Evolutionary conservation across 805 yeast species (phyloP).

Genomic region (Komagataella ulmi): DNA sequence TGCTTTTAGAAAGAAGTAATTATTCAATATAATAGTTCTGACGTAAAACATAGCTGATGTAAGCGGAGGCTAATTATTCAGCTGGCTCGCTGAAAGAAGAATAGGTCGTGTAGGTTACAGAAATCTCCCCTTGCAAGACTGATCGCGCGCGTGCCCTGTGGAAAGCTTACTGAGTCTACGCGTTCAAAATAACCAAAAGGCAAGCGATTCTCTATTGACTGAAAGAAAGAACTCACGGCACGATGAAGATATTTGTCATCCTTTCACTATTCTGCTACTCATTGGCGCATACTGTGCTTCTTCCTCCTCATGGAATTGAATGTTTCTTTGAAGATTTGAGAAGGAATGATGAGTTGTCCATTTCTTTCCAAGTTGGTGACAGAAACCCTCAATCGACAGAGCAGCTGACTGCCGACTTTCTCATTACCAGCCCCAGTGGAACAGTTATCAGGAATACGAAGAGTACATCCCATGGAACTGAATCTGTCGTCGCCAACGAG

Average conservation of each 20-base stretch:
- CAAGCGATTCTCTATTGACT: not conserved
- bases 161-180: not conserved
- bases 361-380: slow-evolving; percentile 88
- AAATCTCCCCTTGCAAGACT: not conserved
- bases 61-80: not conserved
- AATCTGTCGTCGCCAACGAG: slow-evolving; percentile 46
- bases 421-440: slow-evolving; percentile 26
- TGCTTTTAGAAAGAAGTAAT: slow-evolving; percentile 97
- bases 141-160: not conserved
- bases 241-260: not conserved
- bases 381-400: slow-evolving; percentile 61
- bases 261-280: slow-evolving; percentile 7
- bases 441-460: slow-evolving; percentile 34
- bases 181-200: not conserved
- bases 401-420: slow-evolving; percentile 58
- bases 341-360: slow-evolving; percentile 74
- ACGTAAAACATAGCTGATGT: not conserved
- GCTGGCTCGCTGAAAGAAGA: not conserved
- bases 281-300: slow-evolving; percentile 65
- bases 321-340: slow-evolving; percentile 82
- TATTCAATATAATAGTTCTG: not conserved
- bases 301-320: slow-evolving; percentile 73
- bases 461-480: slow-evolving; percentile 72
- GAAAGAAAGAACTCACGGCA: not conserved
- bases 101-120: not conserved